These are phyloP conservation scores for Delonix regia DNA, from an alignment of 306 rosid species.

Conservation along the genomic window DNA sequence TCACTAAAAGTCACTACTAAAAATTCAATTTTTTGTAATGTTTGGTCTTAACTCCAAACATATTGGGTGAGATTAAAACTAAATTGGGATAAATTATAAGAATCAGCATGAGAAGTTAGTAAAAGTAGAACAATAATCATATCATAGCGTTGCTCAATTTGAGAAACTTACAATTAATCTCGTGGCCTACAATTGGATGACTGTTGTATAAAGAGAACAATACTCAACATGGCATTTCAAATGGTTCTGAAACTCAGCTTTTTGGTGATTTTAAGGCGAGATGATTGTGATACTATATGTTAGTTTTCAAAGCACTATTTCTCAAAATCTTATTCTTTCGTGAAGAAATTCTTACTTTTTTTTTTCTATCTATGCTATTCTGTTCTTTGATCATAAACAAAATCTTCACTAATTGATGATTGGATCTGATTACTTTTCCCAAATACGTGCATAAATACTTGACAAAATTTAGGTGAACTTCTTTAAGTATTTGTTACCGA, in stretches of 20 bases:
- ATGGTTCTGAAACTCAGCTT: conserved; percentile 82
- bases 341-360: neutral
- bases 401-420: neutral
- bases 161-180: neutral
- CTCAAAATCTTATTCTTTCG: neutral
- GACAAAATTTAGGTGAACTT: too few relatives aligned
- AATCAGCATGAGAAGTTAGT: neutral
- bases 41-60: neutral
- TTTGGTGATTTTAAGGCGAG: conserved; percentile 82
- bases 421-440: neutral
- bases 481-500: too few relatives aligned
- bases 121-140: conserved; percentile 15
- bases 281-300: neutral
- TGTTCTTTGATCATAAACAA: neutral
- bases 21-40: too few relatives aligned
- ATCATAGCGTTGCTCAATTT: conserved; percentile 9
- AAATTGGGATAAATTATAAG: conserved; percentile 11
- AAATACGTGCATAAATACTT: too few relatives aligned
- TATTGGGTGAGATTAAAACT: conserved; percentile 16
- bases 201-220: conserved; percentile 73
- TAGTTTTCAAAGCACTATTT: neutral
- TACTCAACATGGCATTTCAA: conserved; percentile 66
- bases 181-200: conserved; percentile 40
- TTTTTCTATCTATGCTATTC: neutral
- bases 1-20: too few relatives aligned